These are phyloP conservation scores for Starmerella kuoi DNA, from an alignment of 805 yeast species.

Conservation along the genomic window DNA sequence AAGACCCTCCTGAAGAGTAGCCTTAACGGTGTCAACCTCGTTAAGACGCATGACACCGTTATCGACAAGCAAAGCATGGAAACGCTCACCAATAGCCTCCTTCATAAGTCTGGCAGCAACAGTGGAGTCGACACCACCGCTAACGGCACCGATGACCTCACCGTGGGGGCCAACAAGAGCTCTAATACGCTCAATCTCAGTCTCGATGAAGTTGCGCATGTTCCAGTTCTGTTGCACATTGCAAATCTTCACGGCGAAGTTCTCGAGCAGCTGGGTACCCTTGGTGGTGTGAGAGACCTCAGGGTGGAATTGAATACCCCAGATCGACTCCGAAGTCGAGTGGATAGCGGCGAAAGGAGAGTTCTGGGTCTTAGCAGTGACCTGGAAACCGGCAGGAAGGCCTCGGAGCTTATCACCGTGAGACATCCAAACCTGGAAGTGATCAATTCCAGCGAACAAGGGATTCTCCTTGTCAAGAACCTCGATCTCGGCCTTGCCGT, in stretches of 20 bases:
- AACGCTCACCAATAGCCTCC: constrained; percentile 96
- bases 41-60: constrained; percentile 94
- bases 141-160: constrained; percentile 98
- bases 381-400: constrained; percentile 76
- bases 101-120: constrained; percentile 97
- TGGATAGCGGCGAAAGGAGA: constrained; percentile 94
- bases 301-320: constrained; percentile 97
- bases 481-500: constrained; percentile 85
- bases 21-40: constrained; percentile 80
- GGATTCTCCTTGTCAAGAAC: constrained; percentile 58
- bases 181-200: constrained; percentile 88
- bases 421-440: constrained; percentile 98
- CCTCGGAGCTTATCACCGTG: constrained; percentile 93
- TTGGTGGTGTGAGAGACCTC: constrained; percentile 93
- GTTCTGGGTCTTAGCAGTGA: constrained; percentile 83
- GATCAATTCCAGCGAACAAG: constrained; percentile 77
- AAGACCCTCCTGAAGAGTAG: constrained; percentile 80
- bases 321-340: constrained; percentile 58
- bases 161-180: constrained; percentile 91
- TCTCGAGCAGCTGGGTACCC: constrained; percentile 77
- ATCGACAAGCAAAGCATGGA: constrained; percentile 96
- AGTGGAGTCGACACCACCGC: constrained; percentile 99
- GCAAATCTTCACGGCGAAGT: constrained; percentile 89
- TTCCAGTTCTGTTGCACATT: constrained; percentile 84
- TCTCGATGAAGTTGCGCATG: constrained; percentile 94